These are phyloP conservation scores for Fusarium sulawesiense DNA, from an alignment of 2,329 filamentous ascomycete species.

Conservation along the genomic window DNA sequence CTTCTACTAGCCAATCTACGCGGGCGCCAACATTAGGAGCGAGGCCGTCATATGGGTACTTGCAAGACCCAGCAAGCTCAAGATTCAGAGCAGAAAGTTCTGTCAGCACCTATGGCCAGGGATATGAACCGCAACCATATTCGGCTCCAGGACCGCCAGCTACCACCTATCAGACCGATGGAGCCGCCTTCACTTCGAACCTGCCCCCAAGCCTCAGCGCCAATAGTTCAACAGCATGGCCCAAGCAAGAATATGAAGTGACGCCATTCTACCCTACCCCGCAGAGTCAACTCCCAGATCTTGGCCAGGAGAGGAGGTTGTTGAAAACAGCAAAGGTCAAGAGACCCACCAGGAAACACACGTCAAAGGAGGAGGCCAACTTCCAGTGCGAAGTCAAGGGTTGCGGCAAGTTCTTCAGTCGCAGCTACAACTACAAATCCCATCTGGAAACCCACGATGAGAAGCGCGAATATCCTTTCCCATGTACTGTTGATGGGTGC, in stretches of 20 bases:
- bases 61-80: conserved; percentile 36
- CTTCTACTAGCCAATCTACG: conserved; percentile 34
- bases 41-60: conserved; percentile 41
- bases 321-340: conserved; percentile 45
- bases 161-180: conserved; percentile 39
- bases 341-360: conserved; percentile 63
- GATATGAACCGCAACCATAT: conserved; percentile 40
- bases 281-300: conserved; percentile 37
- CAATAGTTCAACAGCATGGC: conserved; percentile 32
- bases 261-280: conserved; percentile 39
- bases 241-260: conserved; percentile 44
- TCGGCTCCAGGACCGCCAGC: conserved; percentile 30
- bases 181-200: conserved; percentile 33
- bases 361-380: conserved; percentile 76
- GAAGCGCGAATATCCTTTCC: conserved; percentile 75
- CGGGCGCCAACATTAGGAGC: conserved; percentile 30
- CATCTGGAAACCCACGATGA: conserved; percentile 88
- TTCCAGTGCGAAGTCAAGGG: conserved; percentile 74
- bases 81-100: conserved; percentile 39
- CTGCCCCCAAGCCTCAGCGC: conserved; percentile 34
- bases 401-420: conserved; percentile 83
- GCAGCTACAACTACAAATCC: conserved; percentile 87
- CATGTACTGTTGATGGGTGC: conserved; percentile 74
- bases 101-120: conserved; percentile 30
- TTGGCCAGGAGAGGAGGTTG: conserved; percentile 38